Evolutionary conservation across 257 asterid species (phyloP), one percentile per base, ranked within the genome.

Genomic region (Salvia hispanica): DNA sequence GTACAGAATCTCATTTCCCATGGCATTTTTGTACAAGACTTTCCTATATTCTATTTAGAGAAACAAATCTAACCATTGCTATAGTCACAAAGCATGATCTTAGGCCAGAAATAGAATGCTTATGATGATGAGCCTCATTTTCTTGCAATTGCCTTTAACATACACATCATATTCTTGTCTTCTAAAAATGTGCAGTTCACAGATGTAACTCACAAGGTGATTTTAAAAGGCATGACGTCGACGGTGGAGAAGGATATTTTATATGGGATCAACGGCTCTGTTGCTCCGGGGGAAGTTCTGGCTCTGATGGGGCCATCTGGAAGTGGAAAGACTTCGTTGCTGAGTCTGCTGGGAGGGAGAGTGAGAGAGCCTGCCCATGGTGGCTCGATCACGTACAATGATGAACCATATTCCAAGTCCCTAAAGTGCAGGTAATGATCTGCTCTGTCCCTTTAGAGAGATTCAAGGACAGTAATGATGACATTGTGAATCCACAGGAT

Each of bases 291-390:
- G 13, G 98, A 94, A 72, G 95, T 94, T 60, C 61, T 94, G 64
- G 99, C 99, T 2, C 79, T 94, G 44, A 94, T 94, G 99, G 99
- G 99, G 43, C 99, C 99, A 25, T 94, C 99, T 2, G 99, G 99
- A 58, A 85, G 99, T 55, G 99, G 99, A 45, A 94, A 94, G 80
- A 94, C 99, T 9, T 80, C 99, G 0, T 72, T 94, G 3, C 84
- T 94, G 82, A 87, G 90, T 64, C 71, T 91, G 14, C 86, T 94
- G 5, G 98, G 99, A 65, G 98, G 99, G 51, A 75, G 99, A 66
- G 67, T 77, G 7, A 80, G 79, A 64, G 87, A 80, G 25, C 77
- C 85, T 5, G 2, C 82, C 44, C 48, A 67, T 10, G 89, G 95
- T 10, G 96, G 99, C 39, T 70, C 83, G 2, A 74, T 94, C 10